phyloP scores from a whole-genome alignment of 2,329 filamentous ascomycete species.

The Hypoxylon sp. region DNA sequence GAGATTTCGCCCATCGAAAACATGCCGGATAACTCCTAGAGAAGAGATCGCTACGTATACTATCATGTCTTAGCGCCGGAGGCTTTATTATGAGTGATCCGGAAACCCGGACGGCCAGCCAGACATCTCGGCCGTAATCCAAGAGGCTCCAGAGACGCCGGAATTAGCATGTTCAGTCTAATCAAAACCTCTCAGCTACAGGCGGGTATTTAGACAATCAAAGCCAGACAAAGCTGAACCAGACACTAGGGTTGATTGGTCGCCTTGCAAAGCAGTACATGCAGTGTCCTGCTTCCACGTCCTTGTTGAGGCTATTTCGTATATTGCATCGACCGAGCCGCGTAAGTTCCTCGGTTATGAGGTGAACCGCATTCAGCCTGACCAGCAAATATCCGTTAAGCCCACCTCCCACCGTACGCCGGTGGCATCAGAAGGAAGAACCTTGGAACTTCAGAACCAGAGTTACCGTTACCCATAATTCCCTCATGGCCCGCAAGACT shows the following conservation, averaged over 20 bases:
- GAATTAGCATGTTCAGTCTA: constrained; percentile 7
- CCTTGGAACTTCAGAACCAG: constrained; percentile 1
- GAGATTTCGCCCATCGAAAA: neutral
- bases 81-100: neutral
- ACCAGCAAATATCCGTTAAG: constrained; percentile 36
- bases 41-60: constrained; percentile 5
- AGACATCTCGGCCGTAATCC: constrained; percentile 15
- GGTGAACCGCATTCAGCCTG: constrained; percentile 40
- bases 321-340: constrained; percentile 34
- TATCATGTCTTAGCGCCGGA: neutral
- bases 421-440: neutral
- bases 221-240: constrained; percentile 30
- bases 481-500: constrained; percentile 27
- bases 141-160: constrained; percentile 17
- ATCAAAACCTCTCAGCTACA: constrained; percentile 4
- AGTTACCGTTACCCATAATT: constrained; percentile 23
- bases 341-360: constrained; percentile 33
- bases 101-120: constrained; percentile 2
- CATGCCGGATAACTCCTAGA: neutral
- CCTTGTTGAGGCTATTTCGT: constrained; percentile 26
- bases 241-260: constrained; percentile 33
- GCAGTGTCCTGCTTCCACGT: constrained; percentile 6
- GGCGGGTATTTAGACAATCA: constrained; percentile 15
- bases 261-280: constrained; percentile 26
- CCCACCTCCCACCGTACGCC: constrained; percentile 18